phyloP scores from a whole-genome alignment of 805 yeast species.

The Pichia cephalocereana region DNA sequence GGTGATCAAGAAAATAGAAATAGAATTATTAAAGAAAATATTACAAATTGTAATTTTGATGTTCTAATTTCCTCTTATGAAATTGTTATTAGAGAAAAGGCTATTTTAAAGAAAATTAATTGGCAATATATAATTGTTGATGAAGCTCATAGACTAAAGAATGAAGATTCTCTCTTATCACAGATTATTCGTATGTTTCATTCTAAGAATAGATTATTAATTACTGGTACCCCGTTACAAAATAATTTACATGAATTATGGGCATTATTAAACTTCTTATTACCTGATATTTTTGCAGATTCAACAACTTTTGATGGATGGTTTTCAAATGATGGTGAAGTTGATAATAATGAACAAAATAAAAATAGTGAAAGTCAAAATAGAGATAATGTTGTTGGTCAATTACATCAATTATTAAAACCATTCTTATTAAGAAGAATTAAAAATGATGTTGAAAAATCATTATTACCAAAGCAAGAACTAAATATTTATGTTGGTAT shows the following conservation, averaged over 20 bases:
- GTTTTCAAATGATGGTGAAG: conserved; percentile 41
- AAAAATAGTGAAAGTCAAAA: conserved; percentile 1
- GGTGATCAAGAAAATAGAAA: conserved; percentile 67
- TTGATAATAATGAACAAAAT: too few relatives aligned
- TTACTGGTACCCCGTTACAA: conserved; percentile 79
- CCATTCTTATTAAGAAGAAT: conserved; percentile 72
- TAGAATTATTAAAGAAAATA: conserved; percentile 38
- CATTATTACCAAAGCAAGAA: conserved; percentile 67
- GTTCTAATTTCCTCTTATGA: conserved; percentile 67
- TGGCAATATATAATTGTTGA: conserved; percentile 77
- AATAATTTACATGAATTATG: conserved; percentile 73
- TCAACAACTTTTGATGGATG: conserved; percentile 67
- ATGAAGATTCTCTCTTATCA: conserved; percentile 62
- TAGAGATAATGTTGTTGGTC: conserved; percentile 39
- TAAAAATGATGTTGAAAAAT: conserved; percentile 73
- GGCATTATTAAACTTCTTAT: conserved; percentile 67
- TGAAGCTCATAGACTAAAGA: conserved; percentile 78
- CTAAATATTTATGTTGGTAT: conserved; percentile 63
- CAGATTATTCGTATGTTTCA: conserved; percentile 69
- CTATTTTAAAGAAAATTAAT: conserved; percentile 52
- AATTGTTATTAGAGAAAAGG: conserved; percentile 66
- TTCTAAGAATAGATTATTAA: conserved; percentile 58
- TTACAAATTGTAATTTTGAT: conserved; percentile 58
- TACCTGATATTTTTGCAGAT: conserved; percentile 73
- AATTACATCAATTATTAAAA: conserved; percentile 64